Base-by-base conservation (phyloP, 768 basidiomycete species). In the Naganishia onofrii region DNA sequence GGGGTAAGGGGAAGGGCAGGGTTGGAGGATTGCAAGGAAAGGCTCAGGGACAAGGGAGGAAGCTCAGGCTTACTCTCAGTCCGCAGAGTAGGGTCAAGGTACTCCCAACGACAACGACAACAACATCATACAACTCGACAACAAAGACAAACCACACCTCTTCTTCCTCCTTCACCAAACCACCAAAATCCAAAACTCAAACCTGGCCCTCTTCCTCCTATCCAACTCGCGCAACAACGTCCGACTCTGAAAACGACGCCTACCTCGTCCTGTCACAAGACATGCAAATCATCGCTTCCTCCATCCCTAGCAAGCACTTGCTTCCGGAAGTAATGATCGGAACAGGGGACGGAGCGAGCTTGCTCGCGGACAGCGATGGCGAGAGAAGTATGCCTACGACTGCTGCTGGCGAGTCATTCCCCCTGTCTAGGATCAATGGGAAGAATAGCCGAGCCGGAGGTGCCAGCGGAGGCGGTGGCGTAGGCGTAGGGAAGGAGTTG, bases 261-360 rank as follows among this genome's bases (percentile, higher is more conserved):
- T 63, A 63, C 60, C 13, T 63, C n/a, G 5, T 63, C n/a, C 23
- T 63, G 0, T n/a, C 21, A 17, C 60, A 63, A 44, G 60, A 63
- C 38, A 3, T 3, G n/a, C 36, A 26, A 44, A 7, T 17, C 38
- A 23, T 19, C 10, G 15, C 60, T 63, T 36, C 23, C 42, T 42
- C 36, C 42, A 15, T 17, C 60, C n/a, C 60, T 12, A n/a, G 60
- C 8, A 44, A 12, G 60, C 15, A 63, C 21, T 26, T 44, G 19
- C 26, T 13, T 2, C 10, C 21, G 4, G 60, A 63, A 29, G 60
- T 63, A 26, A n/a, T 19, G 4, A 46, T 63, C 60, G 60, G 60
- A 5, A 12, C 13, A 1, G 60, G 60, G 6, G 60, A 63, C 23
- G 60, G 60, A 12, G 36, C 21, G 12, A 44, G 38, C 26, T 42